A percentile compares a stretch with the other conserved stretches of the same genome.
These are phyloP conservation scores for Penicillium ucsense DNA, from an alignment of 495 filamentous ascomycete species.

Conservation along the genomic window DNA sequence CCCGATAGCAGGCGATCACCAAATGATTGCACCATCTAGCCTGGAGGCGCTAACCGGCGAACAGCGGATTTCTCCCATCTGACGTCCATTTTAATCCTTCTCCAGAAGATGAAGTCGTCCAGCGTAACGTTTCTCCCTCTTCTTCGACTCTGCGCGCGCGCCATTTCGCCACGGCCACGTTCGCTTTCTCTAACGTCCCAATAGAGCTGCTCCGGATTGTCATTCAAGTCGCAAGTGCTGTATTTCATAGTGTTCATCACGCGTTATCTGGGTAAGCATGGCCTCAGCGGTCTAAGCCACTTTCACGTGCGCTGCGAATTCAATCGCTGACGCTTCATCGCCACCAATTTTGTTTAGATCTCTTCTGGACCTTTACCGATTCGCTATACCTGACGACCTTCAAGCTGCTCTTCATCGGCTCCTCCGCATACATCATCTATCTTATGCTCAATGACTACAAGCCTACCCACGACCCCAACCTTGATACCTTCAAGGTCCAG, in stretches of 20 bases:
- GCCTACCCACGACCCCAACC: conserved; percentile 88
- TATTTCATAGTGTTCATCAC: conserved; percentile 91
- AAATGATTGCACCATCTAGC: not conserved
- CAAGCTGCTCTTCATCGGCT: conserved; percentile 87
- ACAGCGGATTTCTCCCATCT: conserved; percentile 90
- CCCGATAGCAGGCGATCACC: not conserved
- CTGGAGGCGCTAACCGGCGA: conserved; percentile 2
- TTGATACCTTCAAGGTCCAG: conserved; percentile 92
- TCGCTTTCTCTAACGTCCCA: not conserved
- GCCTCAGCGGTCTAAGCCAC: not conserved
- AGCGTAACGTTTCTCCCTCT: conserved; percentile 47
- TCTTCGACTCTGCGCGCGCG: not conserved
- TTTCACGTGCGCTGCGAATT: not conserved
- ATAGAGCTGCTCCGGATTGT: conserved; percentile 93
- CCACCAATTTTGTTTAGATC: conserved; percentile 42
- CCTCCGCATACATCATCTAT: conserved; percentile 89
- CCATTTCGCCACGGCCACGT: not conserved
- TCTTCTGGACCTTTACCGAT: conserved; percentile 74
- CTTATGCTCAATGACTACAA: conserved; percentile 94
- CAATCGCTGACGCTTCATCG: not conserved
- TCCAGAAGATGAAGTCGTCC: conserved; percentile 90
- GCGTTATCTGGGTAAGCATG: conserved; percentile 68
- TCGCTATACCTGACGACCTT: conserved; percentile 86
- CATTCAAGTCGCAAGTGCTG: conserved; percentile 92
- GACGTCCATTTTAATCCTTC: conserved; percentile 83